Evolutionary conservation across 148 eudicot species (phyloP), one percentile per base, ranked within the genome.

Genomic region (Linanthus parryae): DNA sequence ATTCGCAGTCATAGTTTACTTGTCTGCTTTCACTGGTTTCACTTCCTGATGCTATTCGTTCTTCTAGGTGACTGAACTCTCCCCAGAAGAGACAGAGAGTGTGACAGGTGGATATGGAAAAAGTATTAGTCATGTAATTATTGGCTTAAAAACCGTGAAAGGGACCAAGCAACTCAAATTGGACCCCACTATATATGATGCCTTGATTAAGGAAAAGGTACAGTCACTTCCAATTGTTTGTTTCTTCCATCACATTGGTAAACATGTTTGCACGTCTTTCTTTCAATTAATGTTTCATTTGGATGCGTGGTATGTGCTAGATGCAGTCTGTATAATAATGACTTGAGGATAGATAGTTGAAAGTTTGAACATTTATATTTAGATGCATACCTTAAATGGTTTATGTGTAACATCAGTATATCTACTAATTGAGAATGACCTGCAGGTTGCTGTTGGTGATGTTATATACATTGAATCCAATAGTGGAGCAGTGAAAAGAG

Each of bases 21-120:
- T 58, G 3, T 22, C 48, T 8, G 20, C 19, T 41, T 20, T 16
- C 5, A 20, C 4, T 16, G 6, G 10, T 4, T 41, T 4, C 8
- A 16, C 7, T 41, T 13, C 17, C 40, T 42, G 13, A 11, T 39
- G 34, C 36, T 14, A 2, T 22, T 55, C 20, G 5, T 49, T 62
- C 7, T 41, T 67, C 51, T 54, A 92, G 99, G 99, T 94, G 61
- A 94, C 99, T 47, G 99, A 88, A 60, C 88, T 94, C 44, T 87
- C 99, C 52, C 99, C 99, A 2, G 96, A 94, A 74, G 99, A 94
- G 73, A 76, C 85, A n/a, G 99, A 94, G 60, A 94, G 96, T 50
- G 80, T 78, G 50, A 84, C 95, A 4, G 91, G 99, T 62, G 99
- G 99, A 54, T 94, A 88, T 57, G 96, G 99, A 41, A 94, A 88